Evolutionary conservation across 768 basidiomycete species (phyloP).

Genomic region (Boletus reticulatus): DNA sequence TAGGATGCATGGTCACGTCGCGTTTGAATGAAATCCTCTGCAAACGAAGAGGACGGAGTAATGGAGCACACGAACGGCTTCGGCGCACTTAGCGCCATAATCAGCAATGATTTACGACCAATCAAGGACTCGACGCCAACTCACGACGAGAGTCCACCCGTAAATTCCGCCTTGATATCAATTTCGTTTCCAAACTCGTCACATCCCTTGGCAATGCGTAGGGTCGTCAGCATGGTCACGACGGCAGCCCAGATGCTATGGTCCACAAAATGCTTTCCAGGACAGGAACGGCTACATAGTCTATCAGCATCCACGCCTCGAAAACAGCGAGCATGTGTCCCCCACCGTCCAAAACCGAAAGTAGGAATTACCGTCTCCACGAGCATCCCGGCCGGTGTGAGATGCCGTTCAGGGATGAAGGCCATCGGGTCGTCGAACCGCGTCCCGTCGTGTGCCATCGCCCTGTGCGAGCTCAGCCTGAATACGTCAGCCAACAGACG

Average conservation of each 20-base stretch:
- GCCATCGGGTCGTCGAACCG: slow-evolving; percentile 50
- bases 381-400: slow-evolving; percentile 27
- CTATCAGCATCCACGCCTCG: background rate
- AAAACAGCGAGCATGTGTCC: background rate
- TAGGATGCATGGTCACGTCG: background rate
- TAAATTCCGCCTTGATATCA: slow-evolving; percentile 22
- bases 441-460: slow-evolving; percentile 47
- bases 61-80: slow-evolving; percentile 27
- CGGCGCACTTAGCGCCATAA: slow-evolving; percentile 18
- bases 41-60: slow-evolving; percentile 10
- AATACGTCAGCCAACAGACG: background rate
- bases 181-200: slow-evolving; percentile 33
- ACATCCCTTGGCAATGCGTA: slow-evolving; percentile 25
- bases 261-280: slow-evolving; percentile 35
- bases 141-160: slow-evolving; percentile 20
- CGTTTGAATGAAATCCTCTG: slow-evolving; percentile 16
- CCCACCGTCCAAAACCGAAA: slow-evolving; percentile 31
- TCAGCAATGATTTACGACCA: background rate
- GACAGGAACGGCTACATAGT: slow-evolving; percentile 26
- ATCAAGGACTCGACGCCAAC: background rate
- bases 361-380: background rate
- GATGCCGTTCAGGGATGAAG: slow-evolving; percentile 58
- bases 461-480: slow-evolving; percentile 29
- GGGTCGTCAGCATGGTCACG: slow-evolving; percentile 29
- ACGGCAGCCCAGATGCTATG: slow-evolving; percentile 33